Evolutionary conservation across 1,284 basidiomycete species (phyloP), one percentile per base, ranked within the genome.

Genomic region (Pseudozyma tsukubaensis): DNA sequence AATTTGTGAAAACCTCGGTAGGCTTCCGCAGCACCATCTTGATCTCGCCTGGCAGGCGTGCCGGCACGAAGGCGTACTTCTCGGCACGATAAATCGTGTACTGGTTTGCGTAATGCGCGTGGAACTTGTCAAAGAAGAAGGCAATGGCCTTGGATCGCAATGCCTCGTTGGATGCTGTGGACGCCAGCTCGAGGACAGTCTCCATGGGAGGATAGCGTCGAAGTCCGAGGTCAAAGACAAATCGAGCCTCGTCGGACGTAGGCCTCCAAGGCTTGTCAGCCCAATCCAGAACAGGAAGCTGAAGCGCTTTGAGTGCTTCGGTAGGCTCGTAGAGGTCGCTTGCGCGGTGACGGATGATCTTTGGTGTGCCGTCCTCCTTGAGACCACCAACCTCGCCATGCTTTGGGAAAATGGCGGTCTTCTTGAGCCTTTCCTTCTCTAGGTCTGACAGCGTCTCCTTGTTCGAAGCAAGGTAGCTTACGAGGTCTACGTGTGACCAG

Each of bases 281-380:
- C 95, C 95, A 99, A 78, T 94, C 93, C 42, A 99, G 87, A 1
- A 96, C 83, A 0, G 94, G 94, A 10, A 99, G 86, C 9, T 89
- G 89, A 2, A 98, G 87, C 50, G 89, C 87, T 11, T 92, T 89
- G 69, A 96, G 90, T 1, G 88, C 87, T 40, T 92, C 91, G 1
- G 88, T 81, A 0, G 97, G 96, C 81, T 97, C 94, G 79, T 96
- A 97, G 9, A 85, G 72, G 50, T 83, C 74, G 37, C 58, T 63
- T 21, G 84, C 84, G 16, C 77, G 74, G 57, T 79, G 70, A 3
- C 84, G 76, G 1, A 76, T 52, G 40, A 76, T 71, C 19, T 59
- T 81, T 0, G 72, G 70, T 44, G 75, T 79, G 24, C 76, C 74
- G 11, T 80, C 78, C 36, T 77, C 78, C 40, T 78, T 74, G n/a